Percentiles rank a stretch among this genome's conserved stretches.
phyloP scores from a whole-genome alignment of 192 early-diverging fungal species.

The Gigaspora rosea region DNA sequence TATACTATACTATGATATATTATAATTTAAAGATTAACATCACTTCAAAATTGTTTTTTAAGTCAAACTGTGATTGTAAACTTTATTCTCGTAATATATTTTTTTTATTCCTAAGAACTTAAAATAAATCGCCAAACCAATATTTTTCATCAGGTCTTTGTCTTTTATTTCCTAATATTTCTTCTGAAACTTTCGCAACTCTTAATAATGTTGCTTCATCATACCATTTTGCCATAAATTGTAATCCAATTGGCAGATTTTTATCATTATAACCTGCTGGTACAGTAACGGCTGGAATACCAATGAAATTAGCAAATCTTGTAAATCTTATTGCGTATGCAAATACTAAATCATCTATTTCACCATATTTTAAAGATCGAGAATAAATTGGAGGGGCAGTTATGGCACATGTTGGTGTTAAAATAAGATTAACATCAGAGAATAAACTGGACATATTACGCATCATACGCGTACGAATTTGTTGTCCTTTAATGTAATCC shows the following conservation, averaged over 20 bases:
- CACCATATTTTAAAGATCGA: constrained; percentile 48
- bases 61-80: too few species aligned
- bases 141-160: constrained; percentile 34
- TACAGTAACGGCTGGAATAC: constrained; percentile 63
- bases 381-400: constrained; percentile 55
- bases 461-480: constrained; percentile 58
- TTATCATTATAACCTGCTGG: constrained; percentile 59
- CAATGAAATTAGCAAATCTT: constrained; percentile 65
- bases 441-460: constrained; percentile 52
- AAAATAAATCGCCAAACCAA: constrained; percentile 28
- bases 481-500: constrained; percentile 50
- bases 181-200: constrained; percentile 58
- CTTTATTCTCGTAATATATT: too few species aligned
- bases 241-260: constrained; percentile 66
- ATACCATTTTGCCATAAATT: constrained; percentile 72
- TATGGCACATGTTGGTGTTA: constrained; percentile 63
- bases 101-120: not conserved
- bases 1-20: too few species aligned
- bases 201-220: constrained; percentile 64
- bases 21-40: too few species aligned
- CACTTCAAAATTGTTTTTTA: too few species aligned
- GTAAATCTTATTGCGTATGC: constrained; percentile 61
- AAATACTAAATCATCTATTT: constrained; percentile 53
- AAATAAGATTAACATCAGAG: constrained; percentile 59
- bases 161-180: constrained; percentile 40